Evolutionary conservation across 2,329 filamentous ascomycete genomes (phyloP).

Genomic region (Fusarium longipes): DNA sequence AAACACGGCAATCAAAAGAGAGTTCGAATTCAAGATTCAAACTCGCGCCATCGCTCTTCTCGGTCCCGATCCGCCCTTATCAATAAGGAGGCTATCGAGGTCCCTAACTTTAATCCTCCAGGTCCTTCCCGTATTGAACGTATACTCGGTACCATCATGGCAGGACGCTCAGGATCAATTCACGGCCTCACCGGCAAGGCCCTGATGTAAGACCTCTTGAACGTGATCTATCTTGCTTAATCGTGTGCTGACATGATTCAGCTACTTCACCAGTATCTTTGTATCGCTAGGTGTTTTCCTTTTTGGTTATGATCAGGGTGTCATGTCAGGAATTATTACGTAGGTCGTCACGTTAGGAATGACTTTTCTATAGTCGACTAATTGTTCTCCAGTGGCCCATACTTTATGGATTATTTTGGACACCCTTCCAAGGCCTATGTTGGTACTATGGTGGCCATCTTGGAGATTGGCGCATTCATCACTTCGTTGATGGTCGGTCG

Average conservation of each 20-base stretch:
- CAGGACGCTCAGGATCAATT: slow-evolving; percentile 78
- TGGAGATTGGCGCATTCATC: slow-evolving; percentile 92
- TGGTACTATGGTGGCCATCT: slow-evolving; percentile 96
- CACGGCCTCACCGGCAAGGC: slow-evolving; percentile 96
- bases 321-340: slow-evolving; percentile 82
- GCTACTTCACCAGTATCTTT: slow-evolving; percentile 94
- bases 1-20: slow-evolving; percentile 62
- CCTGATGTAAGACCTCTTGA: slow-evolving; percentile 73
- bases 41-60: slow-evolving; percentile 52
- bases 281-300: slow-evolving; percentile 88
- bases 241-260: slow-evolving; percentile 53
- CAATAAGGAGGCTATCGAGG: slow-evolving; percentile 82
- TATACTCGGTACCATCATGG: slow-evolving; percentile 86
- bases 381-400: slow-evolving; percentile 72
- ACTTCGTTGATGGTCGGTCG: slow-evolving; percentile 87
- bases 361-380: slow-evolving; percentile 30
- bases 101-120: slow-evolving; percentile 75
- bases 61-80: slow-evolving; percentile 57
- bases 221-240: neutral
- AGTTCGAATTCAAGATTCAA: slow-evolving; percentile 73
- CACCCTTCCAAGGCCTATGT: slow-evolving; percentile 88
- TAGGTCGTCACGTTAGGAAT: slow-evolving; percentile 53
- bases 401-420: slow-evolving; percentile 92
- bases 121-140: slow-evolving; percentile 75
- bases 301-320: slow-evolving; percentile 90